These are phyloP conservation scores for Magnusiomyces suaveolens DNA, from an alignment of 1,139 yeast species.

Conservation along the genomic window DNA sequence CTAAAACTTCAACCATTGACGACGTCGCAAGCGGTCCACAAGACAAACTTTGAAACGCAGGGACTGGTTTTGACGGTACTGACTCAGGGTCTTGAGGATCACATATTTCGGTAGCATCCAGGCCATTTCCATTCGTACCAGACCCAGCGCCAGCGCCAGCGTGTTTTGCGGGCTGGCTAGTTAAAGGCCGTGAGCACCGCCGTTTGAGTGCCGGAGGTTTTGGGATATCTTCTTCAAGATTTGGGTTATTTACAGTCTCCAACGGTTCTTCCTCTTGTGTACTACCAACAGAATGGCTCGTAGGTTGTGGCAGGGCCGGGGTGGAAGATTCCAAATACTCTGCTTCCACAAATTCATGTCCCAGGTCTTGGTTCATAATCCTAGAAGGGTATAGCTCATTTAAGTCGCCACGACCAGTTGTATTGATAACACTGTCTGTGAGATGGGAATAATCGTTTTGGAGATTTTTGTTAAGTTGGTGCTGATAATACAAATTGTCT, in stretches of 20 bases:
- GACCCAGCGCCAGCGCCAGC: too few relatives aligned
- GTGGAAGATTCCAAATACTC: neutral
- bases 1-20: neutral
- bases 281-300: neutral
- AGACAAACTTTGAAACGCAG: neutral
- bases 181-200: neutral
- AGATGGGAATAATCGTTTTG: neutral
- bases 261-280: neutral
- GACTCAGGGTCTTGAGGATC: too few relatives aligned
- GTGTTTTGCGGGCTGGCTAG: too few relatives aligned
- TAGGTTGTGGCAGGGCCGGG: too few relatives aligned
- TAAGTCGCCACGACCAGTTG: too few relatives aligned
- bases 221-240: neutral
- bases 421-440: neutral
- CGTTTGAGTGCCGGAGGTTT: neutral
- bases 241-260: neutral
- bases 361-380: neutral
- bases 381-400: too few relatives aligned
- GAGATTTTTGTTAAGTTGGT: neutral
- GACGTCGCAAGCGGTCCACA: neutral
- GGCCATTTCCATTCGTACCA: too few relatives aligned
- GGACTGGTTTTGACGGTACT: too few relatives aligned
- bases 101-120: too few relatives aligned
- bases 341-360: neutral
- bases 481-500: neutral